phyloP scores from a whole-genome alignment of 2,329 filamentous ascomycete genomes.

The Phaeosphaeria sp. region DNA sequence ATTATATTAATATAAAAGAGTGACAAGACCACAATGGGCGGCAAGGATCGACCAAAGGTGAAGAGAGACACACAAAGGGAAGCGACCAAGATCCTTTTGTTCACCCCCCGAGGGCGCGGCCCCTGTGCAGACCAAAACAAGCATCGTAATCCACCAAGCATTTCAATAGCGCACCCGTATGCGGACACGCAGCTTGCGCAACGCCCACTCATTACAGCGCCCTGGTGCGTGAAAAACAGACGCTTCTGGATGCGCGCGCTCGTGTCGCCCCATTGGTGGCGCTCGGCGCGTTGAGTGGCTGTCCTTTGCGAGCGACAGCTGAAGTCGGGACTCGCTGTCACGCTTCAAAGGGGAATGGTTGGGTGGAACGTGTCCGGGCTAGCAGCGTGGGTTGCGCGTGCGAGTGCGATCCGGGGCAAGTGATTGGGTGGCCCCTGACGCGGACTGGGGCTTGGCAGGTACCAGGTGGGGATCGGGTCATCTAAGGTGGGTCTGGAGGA shows the following conservation, averaged over 20 bases:
- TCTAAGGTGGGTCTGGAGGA: not conserved
- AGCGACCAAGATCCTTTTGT: not conserved
- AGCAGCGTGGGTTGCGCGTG: not conserved
- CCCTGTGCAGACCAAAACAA: not conserved
- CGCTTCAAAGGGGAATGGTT: not conserved
- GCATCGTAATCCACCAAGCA: constrained; percentile 3
- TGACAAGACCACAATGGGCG: constrained; percentile 3
- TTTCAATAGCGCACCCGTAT: constrained; percentile 5
- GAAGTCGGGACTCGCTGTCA: not conserved
- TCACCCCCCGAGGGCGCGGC: not conserved
- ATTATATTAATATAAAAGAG: not conserved
- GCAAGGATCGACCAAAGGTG: constrained; percentile 1
- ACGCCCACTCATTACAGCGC: not conserved
- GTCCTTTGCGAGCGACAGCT: not conserved
- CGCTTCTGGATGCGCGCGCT: not conserved
- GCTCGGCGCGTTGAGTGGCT: constrained; percentile 1
- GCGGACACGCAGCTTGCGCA: not conserved
- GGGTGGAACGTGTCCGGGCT: not conserved
- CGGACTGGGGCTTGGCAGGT: constrained; percentile 5
- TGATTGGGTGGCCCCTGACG: constrained; percentile 8
- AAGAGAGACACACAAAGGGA: not conserved
- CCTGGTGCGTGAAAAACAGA: not conserved
- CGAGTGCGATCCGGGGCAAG: not conserved
- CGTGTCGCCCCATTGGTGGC: constrained; percentile 3
- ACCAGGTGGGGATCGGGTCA: not conserved